Evolutionary conservation across 768 basidiomycete genomes (phyloP).

Genomic region (Termitomyces bulborhizus): DNA sequence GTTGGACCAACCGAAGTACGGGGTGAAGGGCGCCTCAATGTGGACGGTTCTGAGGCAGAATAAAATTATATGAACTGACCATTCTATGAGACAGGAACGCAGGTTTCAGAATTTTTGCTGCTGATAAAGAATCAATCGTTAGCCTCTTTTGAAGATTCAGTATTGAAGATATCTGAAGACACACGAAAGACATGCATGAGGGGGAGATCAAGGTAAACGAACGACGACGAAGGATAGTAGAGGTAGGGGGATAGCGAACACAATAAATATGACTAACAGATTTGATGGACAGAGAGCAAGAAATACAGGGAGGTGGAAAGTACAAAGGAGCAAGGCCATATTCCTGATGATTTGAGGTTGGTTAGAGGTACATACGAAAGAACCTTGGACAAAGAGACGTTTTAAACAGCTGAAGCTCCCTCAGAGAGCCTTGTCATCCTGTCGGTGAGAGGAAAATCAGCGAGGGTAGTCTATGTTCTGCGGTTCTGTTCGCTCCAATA

Average conservation of each 20-base stretch:
- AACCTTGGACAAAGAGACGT: background rate
- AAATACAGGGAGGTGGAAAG: background rate
- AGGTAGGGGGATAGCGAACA: background rate
- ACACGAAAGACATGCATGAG: no score
- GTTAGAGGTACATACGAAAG: background rate
- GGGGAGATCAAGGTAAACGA: background rate
- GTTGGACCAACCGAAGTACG: no score
- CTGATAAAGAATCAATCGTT: background rate
- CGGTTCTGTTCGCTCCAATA: conserved; percentile 6
- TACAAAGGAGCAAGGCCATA: background rate
- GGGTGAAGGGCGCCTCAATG: no score
- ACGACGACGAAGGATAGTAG: background rate
- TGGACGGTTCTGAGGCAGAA: no score
- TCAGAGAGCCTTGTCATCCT: background rate
- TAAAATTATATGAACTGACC: no score
- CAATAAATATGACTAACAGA: background rate
- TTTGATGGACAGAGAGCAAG: background rate
- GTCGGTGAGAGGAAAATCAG: background rate
- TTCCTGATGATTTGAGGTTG: background rate
- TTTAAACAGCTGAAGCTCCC: background rate
- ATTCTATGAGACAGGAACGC: no score
- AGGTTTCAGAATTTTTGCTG: background rate
- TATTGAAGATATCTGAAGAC: no score
- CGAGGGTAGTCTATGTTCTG: background rate
- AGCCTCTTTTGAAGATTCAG: background rate